Conservation (phyloP, 805 yeast species). For the Spathaspora hagerdaliae region DNA sequence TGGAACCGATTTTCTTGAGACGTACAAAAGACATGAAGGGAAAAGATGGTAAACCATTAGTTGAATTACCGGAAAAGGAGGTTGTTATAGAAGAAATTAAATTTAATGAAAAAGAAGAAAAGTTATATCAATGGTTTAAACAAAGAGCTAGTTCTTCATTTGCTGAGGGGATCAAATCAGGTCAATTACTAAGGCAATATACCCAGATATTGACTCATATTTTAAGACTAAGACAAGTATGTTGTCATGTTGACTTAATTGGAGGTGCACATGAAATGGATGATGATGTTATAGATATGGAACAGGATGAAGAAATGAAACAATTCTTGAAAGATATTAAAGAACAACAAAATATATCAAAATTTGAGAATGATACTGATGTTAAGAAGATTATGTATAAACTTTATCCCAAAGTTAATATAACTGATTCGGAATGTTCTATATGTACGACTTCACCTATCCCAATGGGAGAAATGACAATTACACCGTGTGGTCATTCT, state of each 20-base stretch:
- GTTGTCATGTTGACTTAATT: conserved; percentile 77
- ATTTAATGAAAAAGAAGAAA: conserved; percentile 63
- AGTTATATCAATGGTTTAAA: conserved; percentile 65
- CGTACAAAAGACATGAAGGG: conserved; percentile 84
- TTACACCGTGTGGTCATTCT: conserved; percentile 78
- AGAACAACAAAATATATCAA: conserved; percentile 6
- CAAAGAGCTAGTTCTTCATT: conserved; percentile 63
- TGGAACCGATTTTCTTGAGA: conserved; percentile 78
- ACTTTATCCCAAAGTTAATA: conserved; percentile 24
- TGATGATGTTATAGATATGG: conserved; percentile 26
- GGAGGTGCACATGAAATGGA: conserved; percentile 50
- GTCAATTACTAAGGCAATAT: conserved; percentile 67
- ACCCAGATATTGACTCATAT: conserved; percentile 80
- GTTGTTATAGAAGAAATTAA: conserved; percentile 63
- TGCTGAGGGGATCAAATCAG: conserved; percentile 54
- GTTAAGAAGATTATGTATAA: conserved; percentile 21
- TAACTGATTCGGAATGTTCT: conserved; percentile 66
- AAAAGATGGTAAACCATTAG: conserved; percentile 66
- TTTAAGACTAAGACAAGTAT: conserved; percentile 77
- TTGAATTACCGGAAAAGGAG: conserved; percentile 72
- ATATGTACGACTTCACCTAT: conserved; percentile 76
- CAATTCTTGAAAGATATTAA: conserved; percentile 8
- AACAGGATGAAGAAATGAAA: conserved; percentile 8
- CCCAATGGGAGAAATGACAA: conserved; percentile 45
- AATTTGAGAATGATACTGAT: conserved; percentile 18